Percentiles rank a stretch among this genome's conserved stretches.
Evolutionary conservation across 805 yeast genomes (phyloP).

Genomic region (Zygotorulaspora danielsina): DNA sequence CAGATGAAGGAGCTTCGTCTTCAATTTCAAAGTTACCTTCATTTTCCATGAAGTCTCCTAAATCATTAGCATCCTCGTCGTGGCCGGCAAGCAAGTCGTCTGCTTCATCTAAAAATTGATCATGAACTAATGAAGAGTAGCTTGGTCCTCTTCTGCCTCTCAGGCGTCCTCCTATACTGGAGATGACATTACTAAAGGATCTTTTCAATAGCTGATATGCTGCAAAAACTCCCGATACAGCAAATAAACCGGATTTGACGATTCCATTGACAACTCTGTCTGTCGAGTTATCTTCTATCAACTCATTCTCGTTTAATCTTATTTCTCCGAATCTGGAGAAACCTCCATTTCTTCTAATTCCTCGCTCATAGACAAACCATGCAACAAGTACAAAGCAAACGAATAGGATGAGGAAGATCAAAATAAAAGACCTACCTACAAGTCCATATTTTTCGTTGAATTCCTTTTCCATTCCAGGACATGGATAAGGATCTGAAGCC

Average conservation of each 20-base stretch:
- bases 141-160: conserved; percentile 33
- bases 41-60: conserved; percentile 40
- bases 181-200: conserved; percentile 11
- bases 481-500: conserved; percentile 55
- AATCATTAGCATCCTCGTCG: conserved; percentile 49
- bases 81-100: conserved; percentile 36
- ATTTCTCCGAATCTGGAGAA: conserved; percentile 79
- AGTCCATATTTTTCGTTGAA: conserved; percentile 52
- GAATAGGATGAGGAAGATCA: conserved; percentile 56
- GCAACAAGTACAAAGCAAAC: conserved; percentile 48
- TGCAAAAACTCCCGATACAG: conserved; percentile 39
- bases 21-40: conserved; percentile 37
- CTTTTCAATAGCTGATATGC: conserved; percentile 21
- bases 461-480: conserved; percentile 81
- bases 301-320: conserved; percentile 70
- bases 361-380: conserved; percentile 74
- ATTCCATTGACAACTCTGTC: conserved; percentile 57
- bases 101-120: conserved; percentile 36
- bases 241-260: conserved; percentile 53
- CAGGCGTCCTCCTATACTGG: conserved; percentile 25
- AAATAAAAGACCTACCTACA: conserved; percentile 49
- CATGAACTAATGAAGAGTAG: conserved; percentile 32
- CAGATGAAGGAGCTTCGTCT: conserved; percentile 26
- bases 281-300: conserved; percentile 56
- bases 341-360: conserved; percentile 75